Evolutionary conservation across 2,329 filamentous ascomycete species (phyloP), one percentile per base, ranked within the genome.

Genomic region (Paecilomyces variotii): DNA sequence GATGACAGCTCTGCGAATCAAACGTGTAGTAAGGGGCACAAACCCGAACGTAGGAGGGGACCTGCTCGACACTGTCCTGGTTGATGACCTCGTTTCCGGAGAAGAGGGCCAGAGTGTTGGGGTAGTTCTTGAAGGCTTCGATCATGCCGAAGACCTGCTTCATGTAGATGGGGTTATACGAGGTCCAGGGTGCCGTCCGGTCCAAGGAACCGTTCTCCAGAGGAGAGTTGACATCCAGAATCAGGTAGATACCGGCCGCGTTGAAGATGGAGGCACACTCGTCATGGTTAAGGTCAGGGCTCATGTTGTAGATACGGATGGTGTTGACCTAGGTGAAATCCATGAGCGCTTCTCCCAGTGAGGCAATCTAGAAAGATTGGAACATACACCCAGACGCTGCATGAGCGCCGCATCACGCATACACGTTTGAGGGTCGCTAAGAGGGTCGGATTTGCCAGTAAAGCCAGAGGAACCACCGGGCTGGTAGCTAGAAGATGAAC

Each of bases 41-140:
- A 69, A 80, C 78, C 57, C 82, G 74, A 62, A 87, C 81, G 70
- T 87, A 85, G 52, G 78, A 78, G 14, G 84, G 84, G 56, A 81
- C 82, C 55, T 74, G 67, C 62, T 80, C 68, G 30, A 76, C 75
- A 54, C 80, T 83, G 10, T 84, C 69, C 67, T 87, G 81, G 65
- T 87, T 86, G 75, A 87, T 87, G 55, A 88, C 82, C 71, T 88
- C 86, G 67, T 89, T 88, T 35, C 83, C 86, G 28, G 83, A 79
- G 70, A 89, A 87, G 78, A 88, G 88, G 45, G 80, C 86, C 27
- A 88, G 76, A 2, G 81, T 81, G 72, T 88, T 88, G 58, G 84
- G 83, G 72, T 84, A 88, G 65, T 78, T 72, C 70, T 86, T 87
- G 79, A 88, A 88, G 4, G 82, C 82, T 70, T 88, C 85, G 39